Evolutionary conservation across 140 eudicot species (phyloP).

Genomic region (Anethum foeniculum): DNA sequence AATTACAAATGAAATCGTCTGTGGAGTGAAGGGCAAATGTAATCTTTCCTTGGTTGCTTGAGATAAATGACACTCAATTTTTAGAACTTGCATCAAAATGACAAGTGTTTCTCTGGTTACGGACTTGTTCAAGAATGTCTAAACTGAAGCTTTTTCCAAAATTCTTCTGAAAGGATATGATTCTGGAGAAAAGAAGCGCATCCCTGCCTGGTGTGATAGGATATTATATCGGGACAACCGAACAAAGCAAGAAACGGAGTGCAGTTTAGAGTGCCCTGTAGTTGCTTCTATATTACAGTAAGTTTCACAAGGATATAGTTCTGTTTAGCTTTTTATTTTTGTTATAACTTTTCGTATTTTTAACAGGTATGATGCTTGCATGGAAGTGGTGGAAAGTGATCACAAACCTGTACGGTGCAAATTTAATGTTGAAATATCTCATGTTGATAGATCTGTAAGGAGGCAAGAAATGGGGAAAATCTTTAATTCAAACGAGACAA

Average conservation of each 20-base stretch:
- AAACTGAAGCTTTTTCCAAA: background rate
- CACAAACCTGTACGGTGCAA: conserved; percentile 97
- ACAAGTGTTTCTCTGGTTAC: background rate
- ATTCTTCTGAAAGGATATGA: conserved; percentile 58
- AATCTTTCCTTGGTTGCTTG: background rate
- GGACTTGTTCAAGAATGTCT: background rate
- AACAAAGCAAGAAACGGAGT: conserved; percentile 41
- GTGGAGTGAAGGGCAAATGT: background rate
- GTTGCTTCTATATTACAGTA: conserved; percentile 70
- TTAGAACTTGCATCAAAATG: background rate
- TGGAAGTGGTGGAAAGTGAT: conserved; percentile 95
- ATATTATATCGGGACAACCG: conserved; percentile 81
- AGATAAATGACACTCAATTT: background rate
- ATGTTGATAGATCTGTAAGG: conserved; percentile 81
- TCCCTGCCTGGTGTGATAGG: conserved; percentile 98
- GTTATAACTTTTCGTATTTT: conserved; percentile 6
- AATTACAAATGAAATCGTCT: background rate
- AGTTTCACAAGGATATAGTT: conserved; percentile 25
- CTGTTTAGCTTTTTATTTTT: background rate
- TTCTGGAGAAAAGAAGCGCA: conserved; percentile 96
- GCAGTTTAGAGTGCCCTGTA: conserved; percentile 88
- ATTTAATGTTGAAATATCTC: conserved; percentile 58
- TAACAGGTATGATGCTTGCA: conserved; percentile 78
- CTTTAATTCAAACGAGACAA: conserved; percentile 35
- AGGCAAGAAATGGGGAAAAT: conserved; percentile 77